phyloP scores from a whole-genome alignment of 805 yeast species.

The Ogataea trehaloabstinens region DNA sequence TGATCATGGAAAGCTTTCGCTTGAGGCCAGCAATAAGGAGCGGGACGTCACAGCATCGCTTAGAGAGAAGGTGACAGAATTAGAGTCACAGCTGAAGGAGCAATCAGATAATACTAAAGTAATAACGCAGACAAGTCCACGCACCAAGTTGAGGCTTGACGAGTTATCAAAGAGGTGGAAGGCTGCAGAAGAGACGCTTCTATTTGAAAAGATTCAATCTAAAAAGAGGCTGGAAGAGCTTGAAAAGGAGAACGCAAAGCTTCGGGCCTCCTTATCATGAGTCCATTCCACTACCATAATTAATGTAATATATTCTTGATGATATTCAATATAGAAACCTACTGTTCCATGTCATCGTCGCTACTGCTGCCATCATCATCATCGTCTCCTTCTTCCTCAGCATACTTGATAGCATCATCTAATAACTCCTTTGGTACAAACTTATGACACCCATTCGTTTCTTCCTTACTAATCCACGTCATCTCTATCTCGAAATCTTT shows the following conservation, averaged over 20 bases:
- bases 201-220: constrained; percentile 58
- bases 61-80: constrained; percentile 1
- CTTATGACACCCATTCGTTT: constrained; percentile 78
- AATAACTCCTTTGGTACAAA: constrained; percentile 76
- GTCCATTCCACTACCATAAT: too few relatives aligned
- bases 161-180: constrained; percentile 67
- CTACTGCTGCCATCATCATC: constrained; percentile 45
- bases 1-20: constrained; percentile 43
- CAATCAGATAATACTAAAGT: not conserved
- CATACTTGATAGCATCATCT: constrained; percentile 79
- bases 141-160: constrained; percentile 47
- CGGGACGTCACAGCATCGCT: not conserved
- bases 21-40: constrained; percentile 7
- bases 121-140: constrained; percentile 27
- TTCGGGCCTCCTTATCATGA: constrained; percentile 18
- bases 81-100: constrained; percentile 2
- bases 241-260: constrained; percentile 50
- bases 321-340: too few relatives aligned
- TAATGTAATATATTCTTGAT: too few relatives aligned
- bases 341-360: constrained; percentile 36
- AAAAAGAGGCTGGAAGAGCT: constrained; percentile 48
- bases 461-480: constrained; percentile 78
- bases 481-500: constrained; percentile 95
- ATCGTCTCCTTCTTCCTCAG: constrained; percentile 80
- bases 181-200: constrained; percentile 67